Evolutionary conservation across 179 eudicot species (phyloP).

Genomic region (Gypsophila paniculata): DNA sequence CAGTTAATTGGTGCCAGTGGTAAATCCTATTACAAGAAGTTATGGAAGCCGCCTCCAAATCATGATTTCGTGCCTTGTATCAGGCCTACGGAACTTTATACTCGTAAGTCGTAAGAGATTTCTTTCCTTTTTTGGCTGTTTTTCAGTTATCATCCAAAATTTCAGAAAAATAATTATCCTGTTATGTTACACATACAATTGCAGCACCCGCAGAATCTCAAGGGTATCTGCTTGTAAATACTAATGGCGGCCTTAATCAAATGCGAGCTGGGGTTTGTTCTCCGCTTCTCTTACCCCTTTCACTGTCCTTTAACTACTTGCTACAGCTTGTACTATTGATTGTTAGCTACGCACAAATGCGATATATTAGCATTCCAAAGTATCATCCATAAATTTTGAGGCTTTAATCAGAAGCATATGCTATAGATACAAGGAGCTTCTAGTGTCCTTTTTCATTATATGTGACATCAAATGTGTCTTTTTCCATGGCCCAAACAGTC

Average conservation of each 20-base stretch:
- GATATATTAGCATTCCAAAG: not conserved
- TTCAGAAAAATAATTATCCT: conserved; percentile 13
- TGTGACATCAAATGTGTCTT: no score
- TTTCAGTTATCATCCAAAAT: not conserved
- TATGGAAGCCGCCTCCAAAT: conserved; percentile 86
- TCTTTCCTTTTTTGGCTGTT: conserved; percentile 7
- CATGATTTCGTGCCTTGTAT: conserved; percentile 74
- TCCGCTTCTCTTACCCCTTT: conserved; percentile 12
- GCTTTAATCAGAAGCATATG: conserved; percentile 1
- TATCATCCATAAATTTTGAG: not conserved
- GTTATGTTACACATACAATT: conserved; percentile 12
- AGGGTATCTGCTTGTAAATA: conserved; percentile 80
- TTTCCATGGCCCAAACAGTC: no score
- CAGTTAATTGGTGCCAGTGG: conserved; percentile 63
- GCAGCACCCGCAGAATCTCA: conserved; percentile 62
- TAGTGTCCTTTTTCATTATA: no score
- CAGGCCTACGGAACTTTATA: conserved; percentile 47
- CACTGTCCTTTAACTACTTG: not conserved
- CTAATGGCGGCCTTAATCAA: conserved; percentile 98
- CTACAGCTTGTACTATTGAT: not conserved
- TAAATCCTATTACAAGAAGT: conserved; percentile 40
- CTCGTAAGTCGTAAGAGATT: conserved; percentile 50
- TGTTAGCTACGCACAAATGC: not conserved
- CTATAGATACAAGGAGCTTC: not conserved
- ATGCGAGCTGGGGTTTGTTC: conserved; percentile 96